Evolutionary conservation across 352 stramenopile species (phyloP), one percentile per base, ranked within the genome.

Genomic region (Globisporangium spinosum): DNA sequence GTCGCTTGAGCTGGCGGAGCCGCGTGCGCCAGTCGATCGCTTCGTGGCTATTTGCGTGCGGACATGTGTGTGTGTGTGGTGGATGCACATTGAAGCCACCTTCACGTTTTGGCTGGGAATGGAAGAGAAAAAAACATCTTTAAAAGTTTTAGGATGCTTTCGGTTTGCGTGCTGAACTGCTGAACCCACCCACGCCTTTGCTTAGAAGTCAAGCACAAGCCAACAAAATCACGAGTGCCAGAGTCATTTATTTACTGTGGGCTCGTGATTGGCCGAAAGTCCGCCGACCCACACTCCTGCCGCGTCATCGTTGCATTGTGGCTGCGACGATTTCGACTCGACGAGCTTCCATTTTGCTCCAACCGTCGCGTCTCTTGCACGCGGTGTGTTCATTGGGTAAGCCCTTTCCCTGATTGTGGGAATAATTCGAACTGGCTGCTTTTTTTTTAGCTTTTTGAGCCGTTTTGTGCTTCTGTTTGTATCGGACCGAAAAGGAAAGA

Each of bases 291-390:
- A 53, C 59, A 65, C 25, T 65, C 59, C 43, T 43, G n/a, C 7
- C n/a, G 3, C 23, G 12, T 17, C 1, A 20, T 65, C 43, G 59
- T 25, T 20, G 40, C 59, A 65, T 65, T 65, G 59, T 65, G 25
- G n/a, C 13, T 23, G 34, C 58, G 23, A 64, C 34, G 35, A 40
- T 64, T 65, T 65, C 59, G 15, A 53, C 6, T 57, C 40, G 59
- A 65, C 45, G 38, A 45, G 59, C 59, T 65, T 65, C 59, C 35
- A 58, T 65, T 57, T 53, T 65, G 59, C 59, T 57, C 43, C 59
- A 56, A 32, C n/a, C 59, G 59, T 58, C 59, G 43, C 59, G 59
- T 17, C 25, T 32, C 20, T 54, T 54, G 22, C 40, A 47, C 25
- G 27, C 4, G 9, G 29, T 49, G 56, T 60, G 56, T 45, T 61